A percentile compares a stretch with the other conserved stretches of the same genome.
phyloP scores from a whole-genome alignment of 257 asterid species.

The Scutellaria barbata region DNA sequence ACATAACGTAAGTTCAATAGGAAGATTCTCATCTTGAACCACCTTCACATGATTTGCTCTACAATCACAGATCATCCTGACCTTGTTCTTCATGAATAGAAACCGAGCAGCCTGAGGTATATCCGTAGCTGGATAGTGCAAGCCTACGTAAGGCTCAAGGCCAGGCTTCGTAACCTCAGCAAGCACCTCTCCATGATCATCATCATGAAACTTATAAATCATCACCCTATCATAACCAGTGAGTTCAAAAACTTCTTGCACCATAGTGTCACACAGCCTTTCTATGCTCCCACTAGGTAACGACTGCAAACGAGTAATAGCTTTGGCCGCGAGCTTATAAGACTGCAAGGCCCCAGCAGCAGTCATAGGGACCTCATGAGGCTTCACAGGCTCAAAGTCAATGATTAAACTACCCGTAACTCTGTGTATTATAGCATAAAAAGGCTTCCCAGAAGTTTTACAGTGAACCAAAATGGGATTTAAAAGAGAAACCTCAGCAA shows the following conservation, averaged over 20 bases:
- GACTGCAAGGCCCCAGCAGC: slow-evolving; percentile 99
- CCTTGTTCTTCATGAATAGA: slow-evolving; percentile 93
- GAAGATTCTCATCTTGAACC: slow-evolving; percentile 78
- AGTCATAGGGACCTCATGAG: slow-evolving; percentile 93
- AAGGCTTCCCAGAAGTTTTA: slow-evolving; percentile 93
- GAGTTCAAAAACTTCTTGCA: slow-evolving; percentile 91
- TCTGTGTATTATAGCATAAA: slow-evolving; percentile 88
- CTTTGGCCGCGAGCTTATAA: slow-evolving; percentile 93
- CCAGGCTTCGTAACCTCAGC: slow-evolving; percentile 85
- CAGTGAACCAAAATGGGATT: slow-evolving; percentile 94
- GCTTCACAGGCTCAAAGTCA: slow-evolving; percentile 98
- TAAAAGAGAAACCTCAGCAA: slow-evolving; percentile 84
- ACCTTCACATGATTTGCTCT: slow-evolving; percentile 77
- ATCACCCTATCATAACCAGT: slow-evolving; percentile 96
- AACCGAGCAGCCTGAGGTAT: slow-evolving; percentile 98
- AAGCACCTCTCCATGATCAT: slow-evolving; percentile 96
- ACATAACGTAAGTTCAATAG: slow-evolving; percentile 80
- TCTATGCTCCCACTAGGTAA: slow-evolving; percentile 88
- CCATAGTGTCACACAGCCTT: slow-evolving; percentile 86
- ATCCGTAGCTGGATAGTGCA: slow-evolving; percentile 97
- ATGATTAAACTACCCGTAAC: slow-evolving; percentile 84
- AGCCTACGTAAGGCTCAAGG: slow-evolving; percentile 85
- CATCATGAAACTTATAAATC: slow-evolving; percentile 90
- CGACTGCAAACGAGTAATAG: slow-evolving; percentile 88
- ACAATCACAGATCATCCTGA: slow-evolving; percentile 93